Percentiles rank a stretch among this genome's conserved stretches.
phyloP scores from a whole-genome alignment of 768 basidiomycete genomes.

The Leucocoprinus leucothites region DNA sequence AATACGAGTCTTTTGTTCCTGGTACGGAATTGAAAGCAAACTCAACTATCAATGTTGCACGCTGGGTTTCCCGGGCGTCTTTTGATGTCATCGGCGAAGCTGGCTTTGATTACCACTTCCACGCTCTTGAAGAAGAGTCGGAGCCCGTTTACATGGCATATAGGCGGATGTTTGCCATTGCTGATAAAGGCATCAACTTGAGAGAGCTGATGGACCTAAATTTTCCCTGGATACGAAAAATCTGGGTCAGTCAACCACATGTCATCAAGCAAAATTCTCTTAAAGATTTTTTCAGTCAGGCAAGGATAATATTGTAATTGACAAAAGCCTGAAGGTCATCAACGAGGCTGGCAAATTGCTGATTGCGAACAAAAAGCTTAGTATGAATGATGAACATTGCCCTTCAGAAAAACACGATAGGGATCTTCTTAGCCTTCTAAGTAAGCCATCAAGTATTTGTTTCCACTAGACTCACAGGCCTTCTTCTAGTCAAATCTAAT shows the following conservation, averaged over 20 bases:
- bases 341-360: slow-evolving; percentile 38
- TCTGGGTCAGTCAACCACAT: slow-evolving; percentile 35
- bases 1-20: too few species aligned
- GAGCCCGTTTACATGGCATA: slow-evolving; percentile 48
- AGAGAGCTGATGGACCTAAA: slow-evolving; percentile 41
- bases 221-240: slow-evolving; percentile 40
- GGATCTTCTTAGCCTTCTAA: too few species aligned
- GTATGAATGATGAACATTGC: slow-evolving; percentile 30
- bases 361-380: slow-evolving; percentile 38
- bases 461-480: neutral
- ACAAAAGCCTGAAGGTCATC: slow-evolving; percentile 37
- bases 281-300: slow-evolving; percentile 32
- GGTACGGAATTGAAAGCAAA: too few species aligned
- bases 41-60: slow-evolving; percentile 43
- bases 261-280: too few species aligned
- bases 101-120: slow-evolving; percentile 51
- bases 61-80: slow-evolving; percentile 59
- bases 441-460: too few species aligned
- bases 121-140: slow-evolving; percentile 44
- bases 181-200: slow-evolving; percentile 40
- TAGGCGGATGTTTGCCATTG: slow-evolving; percentile 45
- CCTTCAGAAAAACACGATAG: too few species aligned
- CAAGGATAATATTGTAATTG: slow-evolving; percentile 33
- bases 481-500: slow-evolving; percentile 56
- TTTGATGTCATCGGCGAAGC: slow-evolving; percentile 65